A percentile compares a stretch with the other conserved stretches of the same genome.
phyloP scores from a whole-genome alignment of 495 filamentous ascomycete species.

The Penicillium subrubescens region DNA sequence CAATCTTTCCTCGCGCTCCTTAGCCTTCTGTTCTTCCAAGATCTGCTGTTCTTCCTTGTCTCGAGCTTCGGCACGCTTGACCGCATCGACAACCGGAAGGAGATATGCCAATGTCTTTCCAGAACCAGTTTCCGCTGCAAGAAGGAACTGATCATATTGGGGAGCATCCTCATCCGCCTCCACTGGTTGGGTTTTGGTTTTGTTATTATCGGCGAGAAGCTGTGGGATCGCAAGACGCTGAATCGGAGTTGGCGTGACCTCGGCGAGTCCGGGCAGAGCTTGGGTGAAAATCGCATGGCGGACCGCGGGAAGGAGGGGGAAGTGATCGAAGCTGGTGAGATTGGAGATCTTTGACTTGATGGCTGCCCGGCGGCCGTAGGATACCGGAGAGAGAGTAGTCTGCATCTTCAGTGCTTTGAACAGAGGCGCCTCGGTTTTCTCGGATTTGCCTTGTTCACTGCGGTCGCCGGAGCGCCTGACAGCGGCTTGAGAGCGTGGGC shows the following conservation, averaged over 20 bases:
- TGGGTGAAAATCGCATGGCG: slow-evolving; percentile 70
- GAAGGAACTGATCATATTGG: slow-evolving; percentile 71
- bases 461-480: slow-evolving; percentile 42
- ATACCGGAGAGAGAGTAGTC: slow-evolving; percentile 67
- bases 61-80: slow-evolving; percentile 74
- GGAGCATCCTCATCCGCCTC: slow-evolving; percentile 32
- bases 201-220: slow-evolving; percentile 55
- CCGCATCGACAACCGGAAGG: slow-evolving; percentile 74
- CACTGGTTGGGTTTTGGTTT: slow-evolving; percentile 27
- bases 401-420: slow-evolving; percentile 97
- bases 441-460: slow-evolving; percentile 33
- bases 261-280: slow-evolving; percentile 69
- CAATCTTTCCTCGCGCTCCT: slow-evolving; percentile 49
- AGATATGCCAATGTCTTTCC: slow-evolving; percentile 95
- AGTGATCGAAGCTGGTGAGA: slow-evolving; percentile 76
- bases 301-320: slow-evolving; percentile 72
- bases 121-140: slow-evolving; percentile 95
- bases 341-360: slow-evolving; percentile 71
- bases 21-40: slow-evolving; percentile 49
- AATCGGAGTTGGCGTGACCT: slow-evolving; percentile 79
- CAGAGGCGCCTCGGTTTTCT: slow-evolving; percentile 49
- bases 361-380: slow-evolving; percentile 67
- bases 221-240: slow-evolving; percentile 86
- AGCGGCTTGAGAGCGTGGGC: slow-evolving; percentile 41
- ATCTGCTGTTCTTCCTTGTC: slow-evolving; percentile 59